Evolutionary conservation across 2,329 filamentous ascomycete species (phyloP).

Genomic region (Nemania sp.): DNA sequence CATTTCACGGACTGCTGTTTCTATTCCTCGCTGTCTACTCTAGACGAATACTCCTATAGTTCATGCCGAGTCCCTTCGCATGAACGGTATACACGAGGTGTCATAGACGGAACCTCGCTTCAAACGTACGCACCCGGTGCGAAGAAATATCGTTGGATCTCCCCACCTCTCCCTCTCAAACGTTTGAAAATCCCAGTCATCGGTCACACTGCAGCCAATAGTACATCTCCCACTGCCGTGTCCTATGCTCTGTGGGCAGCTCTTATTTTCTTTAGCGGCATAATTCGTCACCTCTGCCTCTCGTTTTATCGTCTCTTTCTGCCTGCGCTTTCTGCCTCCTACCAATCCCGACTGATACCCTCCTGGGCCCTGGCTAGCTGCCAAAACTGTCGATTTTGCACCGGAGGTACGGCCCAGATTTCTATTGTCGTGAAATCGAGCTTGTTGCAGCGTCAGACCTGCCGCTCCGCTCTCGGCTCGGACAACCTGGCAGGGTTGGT

Average conservation of each 20-base stretch:
- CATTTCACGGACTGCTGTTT: constrained; percentile 8
- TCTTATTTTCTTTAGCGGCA: constrained; percentile 15
- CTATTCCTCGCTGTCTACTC: constrained; percentile 10
- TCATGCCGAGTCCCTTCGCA: constrained; percentile 31
- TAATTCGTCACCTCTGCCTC: constrained; percentile 10
- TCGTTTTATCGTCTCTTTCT: constrained; percentile 11
- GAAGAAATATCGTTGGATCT: constrained; percentile 34
- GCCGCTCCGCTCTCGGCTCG: background rate
- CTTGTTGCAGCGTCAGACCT: background rate
- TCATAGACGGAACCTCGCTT: constrained; percentile 15
- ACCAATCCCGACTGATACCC: constrained; percentile 13
- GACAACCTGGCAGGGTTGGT: background rate
- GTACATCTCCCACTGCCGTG: constrained; percentile 19
- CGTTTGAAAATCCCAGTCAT: constrained; percentile 26
- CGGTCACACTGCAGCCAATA: constrained; percentile 27
- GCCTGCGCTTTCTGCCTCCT: constrained; percentile 13
- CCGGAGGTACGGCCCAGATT: background rate
- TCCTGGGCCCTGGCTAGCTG: constrained; percentile 4
- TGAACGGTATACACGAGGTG: constrained; percentile 19
- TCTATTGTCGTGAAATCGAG: background rate
- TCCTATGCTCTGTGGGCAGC: constrained; percentile 12
- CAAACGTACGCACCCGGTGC: constrained; percentile 26
- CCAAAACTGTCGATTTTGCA: constrained; percentile 2
- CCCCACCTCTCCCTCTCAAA: constrained; percentile 31
- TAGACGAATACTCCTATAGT: constrained; percentile 12